These are phyloP conservation scores for Pilaira anomala DNA, from an alignment of 192 early-diverging fungal genomes.

Conservation along the genomic window DNA sequence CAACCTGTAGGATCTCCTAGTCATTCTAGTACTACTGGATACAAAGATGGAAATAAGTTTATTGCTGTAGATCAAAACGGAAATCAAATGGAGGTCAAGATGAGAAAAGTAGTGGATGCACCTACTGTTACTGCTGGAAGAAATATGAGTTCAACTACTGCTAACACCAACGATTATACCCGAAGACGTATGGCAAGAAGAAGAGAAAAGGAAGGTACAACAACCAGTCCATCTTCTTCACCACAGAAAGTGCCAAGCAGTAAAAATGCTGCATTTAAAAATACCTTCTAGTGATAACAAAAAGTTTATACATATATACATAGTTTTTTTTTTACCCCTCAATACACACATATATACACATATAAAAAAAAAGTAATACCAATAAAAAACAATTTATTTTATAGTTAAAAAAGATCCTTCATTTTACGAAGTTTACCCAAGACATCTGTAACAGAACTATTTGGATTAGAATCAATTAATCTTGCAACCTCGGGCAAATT, in stretches of 20 bases:
- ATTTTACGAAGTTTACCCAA: conserved; percentile 32
- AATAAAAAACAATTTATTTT: not conserved
- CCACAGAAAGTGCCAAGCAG: too few species aligned
- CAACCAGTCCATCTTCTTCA: not conserved
- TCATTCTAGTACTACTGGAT: conserved; percentile 10
- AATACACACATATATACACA: too few species aligned
- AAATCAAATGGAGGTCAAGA: conserved; percentile 34
- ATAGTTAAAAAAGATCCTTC: conserved; percentile 33
- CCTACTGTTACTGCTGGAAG: not conserved
- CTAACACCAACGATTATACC: conserved; percentile 9
- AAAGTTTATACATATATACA: too few species aligned
- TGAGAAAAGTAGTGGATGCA: conserved; percentile 14
- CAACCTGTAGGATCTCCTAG: not conserved
- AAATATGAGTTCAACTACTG: not conserved
- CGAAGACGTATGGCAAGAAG: conserved; percentile 10
- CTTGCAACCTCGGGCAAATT: conserved; percentile 2
- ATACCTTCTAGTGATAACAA: too few species aligned
- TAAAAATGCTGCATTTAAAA: too few species aligned
- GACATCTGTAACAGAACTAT: conserved; percentile 17
- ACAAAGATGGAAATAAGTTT: conserved; percentile 33
- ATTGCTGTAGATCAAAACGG: conserved; percentile 32
- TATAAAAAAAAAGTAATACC: not conserved
- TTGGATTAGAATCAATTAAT: not conserved
- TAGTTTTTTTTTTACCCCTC: too few species aligned
- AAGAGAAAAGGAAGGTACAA: conserved; percentile 1